Evolutionary conservation across 2,329 filamentous ascomycete genomes (phyloP), one percentile per base, ranked within the genome.

Genomic region (Leptographium lundbergii): DNA sequence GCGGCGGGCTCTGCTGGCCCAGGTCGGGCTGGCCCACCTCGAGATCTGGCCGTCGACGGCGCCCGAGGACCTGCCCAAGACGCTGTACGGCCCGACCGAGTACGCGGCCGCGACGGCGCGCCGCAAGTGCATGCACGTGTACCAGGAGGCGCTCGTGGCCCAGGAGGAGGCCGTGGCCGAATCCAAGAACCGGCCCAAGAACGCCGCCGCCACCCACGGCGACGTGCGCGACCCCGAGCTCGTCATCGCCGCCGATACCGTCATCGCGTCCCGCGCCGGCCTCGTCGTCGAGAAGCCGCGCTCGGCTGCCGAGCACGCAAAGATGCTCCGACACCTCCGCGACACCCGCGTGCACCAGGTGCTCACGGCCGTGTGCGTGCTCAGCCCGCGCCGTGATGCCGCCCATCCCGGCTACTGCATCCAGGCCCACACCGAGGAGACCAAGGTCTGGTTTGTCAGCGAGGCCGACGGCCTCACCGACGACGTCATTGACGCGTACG

Each of bases 241-340:
- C 19, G 89, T 97, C 60, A 86, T 97, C 61, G 85, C 91, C 0
- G 92, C 92, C 42, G 92, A 97, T 70, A 97, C 94, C 0, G 79
- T 99, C 59, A 89, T 99, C 62, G 88, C 94, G 17, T 86, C 84
- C 11, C 79, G 82, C 13, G 75, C 81, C 48, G 91, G 91, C 0
- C 77, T 81, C 57, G 89, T 99, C 57, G 75, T 99, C 3, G 94
- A 99, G 77, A 99, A 99, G 75, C 94, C 94, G 13, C 79, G 85
- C 57, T 88, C 77, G 62, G 89, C 92, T 72, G 81, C 80, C 6
- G 86, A 95, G 50, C 94, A 99, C 72, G 75, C 91, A 52, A 75
- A 80, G 34, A 97, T 95, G 89, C 76, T 99, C 62, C 87, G 86
- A 71, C 80, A 82, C 70, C 76, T 99, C 67, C 78, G 94, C 50